A percentile compares a stretch with the other conserved stretches of the same genome.
Evolutionary conservation across 2,329 filamentous ascomycete species (phyloP).

Genomic region (Colletotrichum abscissum): DNA sequence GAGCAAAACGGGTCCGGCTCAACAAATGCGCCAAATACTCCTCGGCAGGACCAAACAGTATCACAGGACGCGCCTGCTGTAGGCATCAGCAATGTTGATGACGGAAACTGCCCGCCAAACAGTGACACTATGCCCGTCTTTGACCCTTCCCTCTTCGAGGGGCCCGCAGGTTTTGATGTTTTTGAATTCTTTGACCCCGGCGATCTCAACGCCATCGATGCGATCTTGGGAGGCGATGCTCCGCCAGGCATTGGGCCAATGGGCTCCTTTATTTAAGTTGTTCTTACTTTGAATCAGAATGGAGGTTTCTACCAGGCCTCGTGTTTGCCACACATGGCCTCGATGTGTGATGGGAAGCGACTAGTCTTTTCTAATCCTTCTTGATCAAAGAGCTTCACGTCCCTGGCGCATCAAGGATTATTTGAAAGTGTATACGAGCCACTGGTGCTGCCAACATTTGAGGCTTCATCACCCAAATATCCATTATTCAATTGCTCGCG

Average conservation of each 20-base stretch:
- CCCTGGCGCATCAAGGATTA: too few species aligned
- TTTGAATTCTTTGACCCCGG: constrained; percentile 40
- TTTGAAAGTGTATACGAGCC: too few species aligned
- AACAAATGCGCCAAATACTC: constrained; percentile 15
- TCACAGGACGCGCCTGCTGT: neutral
- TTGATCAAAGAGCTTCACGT: too few species aligned
- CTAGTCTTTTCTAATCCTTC: neutral
- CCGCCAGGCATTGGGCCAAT: constrained; percentile 15
- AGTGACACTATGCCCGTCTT: neutral
- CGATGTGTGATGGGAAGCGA: neutral
- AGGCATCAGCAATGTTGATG: neutral
- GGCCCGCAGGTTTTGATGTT: constrained; percentile 33
- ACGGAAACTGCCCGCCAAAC: neutral
- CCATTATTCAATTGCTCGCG: neutral
- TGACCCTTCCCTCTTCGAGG: constrained; percentile 15
- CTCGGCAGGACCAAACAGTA: constrained; percentile 4
- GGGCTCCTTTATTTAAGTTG: neutral
- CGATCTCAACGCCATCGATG: constrained; percentile 38
- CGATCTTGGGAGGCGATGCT: constrained; percentile 34
- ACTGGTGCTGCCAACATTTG: too few species aligned
- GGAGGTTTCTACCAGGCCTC: too few species aligned
- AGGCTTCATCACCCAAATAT: neutral
- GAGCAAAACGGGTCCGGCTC: constrained; percentile 16
- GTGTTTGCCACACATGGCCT: neutral
- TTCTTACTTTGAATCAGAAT: neutral